Percentiles rank a stretch among this genome's conserved stretches.
Evolutionary conservation across 164 flowering plant species (phyloP).

Genomic region (Saururus chinensis): DNA sequence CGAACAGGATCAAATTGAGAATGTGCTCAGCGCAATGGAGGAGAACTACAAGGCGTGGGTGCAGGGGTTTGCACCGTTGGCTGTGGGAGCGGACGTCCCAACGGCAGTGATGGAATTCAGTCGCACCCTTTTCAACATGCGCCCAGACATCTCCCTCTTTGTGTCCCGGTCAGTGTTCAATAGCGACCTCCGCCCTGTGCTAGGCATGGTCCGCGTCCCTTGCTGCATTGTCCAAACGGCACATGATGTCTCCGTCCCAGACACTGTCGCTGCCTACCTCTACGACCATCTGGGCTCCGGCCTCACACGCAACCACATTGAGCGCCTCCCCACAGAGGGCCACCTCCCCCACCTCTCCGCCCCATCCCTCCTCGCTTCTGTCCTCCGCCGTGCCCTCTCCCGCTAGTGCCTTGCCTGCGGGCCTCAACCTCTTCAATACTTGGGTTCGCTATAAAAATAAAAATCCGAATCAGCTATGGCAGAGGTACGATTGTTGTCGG

Average conservation of each 20-base stretch:
- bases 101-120: constrained; percentile 84
- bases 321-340: constrained; percentile 60
- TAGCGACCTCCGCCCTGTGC: constrained; percentile 55
- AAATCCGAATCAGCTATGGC: no score
- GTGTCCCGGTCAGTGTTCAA: constrained; percentile 58
- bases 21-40: constrained; percentile 74
- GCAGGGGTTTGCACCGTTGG: constrained; percentile 76
- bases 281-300: constrained; percentile 43
- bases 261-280: constrained; percentile 63
- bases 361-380: constrained; percentile 47
- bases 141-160: constrained; percentile 82
- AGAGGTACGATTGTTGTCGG: no score
- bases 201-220: constrained; percentile 67
- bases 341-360: constrained; percentile 91
- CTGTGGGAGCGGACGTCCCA: constrained; percentile 97
- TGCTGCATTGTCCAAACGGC: constrained; percentile 79
- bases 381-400: constrained; percentile 53
- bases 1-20: constrained; percentile 72
- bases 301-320: constrained; percentile 53
- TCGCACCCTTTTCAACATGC: constrained; percentile 90
- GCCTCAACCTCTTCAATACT: no score
- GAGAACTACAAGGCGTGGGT: constrained; percentile 90
- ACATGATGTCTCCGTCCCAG: constrained; percentile 75
- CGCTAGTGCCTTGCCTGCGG: no score
- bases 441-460: no score